Conservation (phyloP, 495 filamentous ascomycete genomes). For the Daldinia grandis region DNA sequence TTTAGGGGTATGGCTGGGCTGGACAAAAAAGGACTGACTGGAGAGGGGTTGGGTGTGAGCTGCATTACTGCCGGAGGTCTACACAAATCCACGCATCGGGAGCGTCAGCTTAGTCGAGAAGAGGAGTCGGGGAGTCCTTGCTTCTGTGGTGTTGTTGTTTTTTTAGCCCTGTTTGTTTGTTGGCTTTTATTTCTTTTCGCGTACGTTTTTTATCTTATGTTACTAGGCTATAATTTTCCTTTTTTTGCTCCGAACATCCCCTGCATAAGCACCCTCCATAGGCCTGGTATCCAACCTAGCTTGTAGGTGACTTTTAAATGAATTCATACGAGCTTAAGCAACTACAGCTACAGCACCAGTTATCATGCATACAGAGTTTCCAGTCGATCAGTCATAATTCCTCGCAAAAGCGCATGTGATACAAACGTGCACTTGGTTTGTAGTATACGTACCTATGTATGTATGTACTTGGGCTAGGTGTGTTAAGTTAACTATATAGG, state of each 20-base stretch:
- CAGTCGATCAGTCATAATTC: no score
- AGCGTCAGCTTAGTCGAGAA: neutral
- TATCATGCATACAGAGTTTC: no score
- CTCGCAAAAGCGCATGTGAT: neutral
- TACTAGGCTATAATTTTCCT: neutral
- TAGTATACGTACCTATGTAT: neutral
- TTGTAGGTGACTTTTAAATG: neutral
- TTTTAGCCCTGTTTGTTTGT: no score
- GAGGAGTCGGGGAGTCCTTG: constrained; percentile 1
- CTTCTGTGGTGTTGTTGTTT: neutral
- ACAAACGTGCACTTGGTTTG: no score
- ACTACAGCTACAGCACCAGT: neutral
- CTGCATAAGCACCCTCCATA: neutral
- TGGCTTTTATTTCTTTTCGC: neutral
- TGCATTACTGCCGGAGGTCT: neutral
- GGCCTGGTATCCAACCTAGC: neutral
- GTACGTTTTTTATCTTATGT: neutral
- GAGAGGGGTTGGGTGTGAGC: neutral
- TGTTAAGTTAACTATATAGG: neutral
- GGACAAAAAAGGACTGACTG: neutral
- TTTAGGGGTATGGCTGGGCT: no score
- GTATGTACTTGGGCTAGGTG: neutral
- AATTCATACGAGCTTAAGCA: neutral
- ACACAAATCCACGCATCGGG: neutral
- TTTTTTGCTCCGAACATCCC: neutral